Evolutionary conservation across 2,329 filamentous ascomycete species (phyloP).

Genomic region (Escovopsis weberi): DNA sequence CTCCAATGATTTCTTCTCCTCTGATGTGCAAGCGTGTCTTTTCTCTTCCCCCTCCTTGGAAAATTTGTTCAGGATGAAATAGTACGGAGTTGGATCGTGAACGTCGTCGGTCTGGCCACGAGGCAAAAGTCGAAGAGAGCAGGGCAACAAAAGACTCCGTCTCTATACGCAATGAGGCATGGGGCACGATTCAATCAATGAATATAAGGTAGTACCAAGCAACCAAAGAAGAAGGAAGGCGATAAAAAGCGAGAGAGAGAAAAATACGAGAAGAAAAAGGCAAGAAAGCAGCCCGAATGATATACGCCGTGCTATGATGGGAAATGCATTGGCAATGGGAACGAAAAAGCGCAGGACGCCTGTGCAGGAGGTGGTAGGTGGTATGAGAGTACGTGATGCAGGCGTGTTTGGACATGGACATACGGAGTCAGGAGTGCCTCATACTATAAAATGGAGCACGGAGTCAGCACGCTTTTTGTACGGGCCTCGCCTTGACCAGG

Average conservation of each 20-base stretch:
- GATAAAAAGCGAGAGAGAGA: background rate
- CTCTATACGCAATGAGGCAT: background rate
- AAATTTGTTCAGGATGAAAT: background rate
- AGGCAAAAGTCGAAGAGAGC: background rate
- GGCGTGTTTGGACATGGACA: no score
- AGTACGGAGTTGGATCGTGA: background rate
- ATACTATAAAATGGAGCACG: no score
- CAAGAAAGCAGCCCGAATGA: no score
- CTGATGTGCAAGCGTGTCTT: no score
- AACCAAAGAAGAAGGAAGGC: background rate
- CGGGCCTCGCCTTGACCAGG: no score
- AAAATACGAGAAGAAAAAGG: background rate
- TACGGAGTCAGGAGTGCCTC: no score
- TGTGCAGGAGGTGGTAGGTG: no score
- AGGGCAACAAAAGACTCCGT: background rate
- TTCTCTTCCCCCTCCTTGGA: background rate
- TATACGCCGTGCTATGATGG: no score
- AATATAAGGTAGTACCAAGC: background rate
- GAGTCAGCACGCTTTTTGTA: no score
- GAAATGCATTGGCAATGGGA: no score
- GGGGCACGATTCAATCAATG: background rate
- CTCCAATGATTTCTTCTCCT: background rate
- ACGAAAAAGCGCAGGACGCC: no score
- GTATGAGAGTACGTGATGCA: no score
- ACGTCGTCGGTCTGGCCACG: background rate